These are phyloP conservation scores for Penicillium herquei DNA, from an alignment of 495 filamentous ascomycete species.

Conservation along the genomic window DNA sequence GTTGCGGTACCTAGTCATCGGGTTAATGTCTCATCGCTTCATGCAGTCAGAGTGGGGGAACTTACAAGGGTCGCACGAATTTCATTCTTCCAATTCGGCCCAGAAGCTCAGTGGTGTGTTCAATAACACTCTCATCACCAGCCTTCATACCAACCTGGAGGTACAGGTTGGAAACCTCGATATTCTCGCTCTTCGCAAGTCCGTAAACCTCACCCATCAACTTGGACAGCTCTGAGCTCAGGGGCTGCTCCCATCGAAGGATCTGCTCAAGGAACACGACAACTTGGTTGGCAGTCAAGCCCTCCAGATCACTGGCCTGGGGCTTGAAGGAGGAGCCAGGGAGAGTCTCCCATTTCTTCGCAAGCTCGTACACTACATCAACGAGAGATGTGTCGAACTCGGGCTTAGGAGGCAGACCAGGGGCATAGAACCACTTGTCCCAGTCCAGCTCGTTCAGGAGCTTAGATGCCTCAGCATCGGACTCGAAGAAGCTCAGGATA, in stretches of 20 bases:
- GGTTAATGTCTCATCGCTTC: conserved; percentile 13
- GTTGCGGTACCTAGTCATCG: conserved; percentile 52
- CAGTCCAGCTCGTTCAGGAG: conserved; percentile 74
- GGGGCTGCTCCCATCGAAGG: conserved; percentile 58
- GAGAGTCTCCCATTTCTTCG: conserved; percentile 69
- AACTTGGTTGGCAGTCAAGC: conserved; percentile 78
- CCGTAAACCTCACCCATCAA: conserved; percentile 71
- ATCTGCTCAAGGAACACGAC: conserved; percentile 85
- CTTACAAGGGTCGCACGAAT: conserved; percentile 80
- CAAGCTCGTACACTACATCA: conserved; percentile 78
- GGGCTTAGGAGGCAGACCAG: conserved; percentile 86
- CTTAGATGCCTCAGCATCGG: conserved; percentile 63
- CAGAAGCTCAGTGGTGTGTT: conserved; percentile 69
- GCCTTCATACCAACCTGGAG: conserved; percentile 74
- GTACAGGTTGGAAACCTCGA: conserved; percentile 79
- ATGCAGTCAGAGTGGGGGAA: neutral
- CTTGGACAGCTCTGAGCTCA: conserved; percentile 61
- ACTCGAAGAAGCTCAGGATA: conserved; percentile 76
- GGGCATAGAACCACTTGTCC: conserved; percentile 81
- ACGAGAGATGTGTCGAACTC: conserved; percentile 85
- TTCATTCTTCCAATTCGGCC: conserved; percentile 92
- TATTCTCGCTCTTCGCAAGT: conserved; percentile 67
- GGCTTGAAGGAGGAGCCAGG: conserved; percentile 60
- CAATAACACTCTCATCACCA: conserved; percentile 61
- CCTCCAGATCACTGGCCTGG: conserved; percentile 60